Base-by-base conservation (phyloP, 2,329 filamentous ascomycete species). In the Cladosporium cucumerinum region DNA sequence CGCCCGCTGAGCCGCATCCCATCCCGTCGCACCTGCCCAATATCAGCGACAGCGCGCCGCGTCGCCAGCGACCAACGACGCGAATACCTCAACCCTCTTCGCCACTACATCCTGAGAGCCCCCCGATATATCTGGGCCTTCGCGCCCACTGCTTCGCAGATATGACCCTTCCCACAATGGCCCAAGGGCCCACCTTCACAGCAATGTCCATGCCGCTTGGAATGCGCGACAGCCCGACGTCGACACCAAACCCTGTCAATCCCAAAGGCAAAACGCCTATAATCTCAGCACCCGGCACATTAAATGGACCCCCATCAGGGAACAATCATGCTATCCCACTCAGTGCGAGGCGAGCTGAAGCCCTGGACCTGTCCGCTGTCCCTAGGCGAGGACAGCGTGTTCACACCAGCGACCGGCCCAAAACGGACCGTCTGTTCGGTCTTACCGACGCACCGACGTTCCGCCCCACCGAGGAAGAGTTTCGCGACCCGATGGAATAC, bases 401-500 rank as follows among this genome's bases (percentile, higher is more conserved):
- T 32, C 87, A 89, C 60, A 87, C 87, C 70, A 87, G 89, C 73
- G 92, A 96, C 75, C 85, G 88, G 6, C 83, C 85, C n/a, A 91
- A 92, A 77, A 88, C 89, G 75, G 87, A 86, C 71, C 87, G 95
- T 60, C 91, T 91, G 43, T 93, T 96, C 78, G 92, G 89, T 51
- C 84, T 99, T 49, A 86, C 90, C 69, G 94, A 98, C 75, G 94
- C 95, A 30, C 94, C 94, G 2, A 95, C 92, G 5, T 99, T 92
- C 77, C 85, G 88, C 69, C 95, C 95, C 34, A 97, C 92, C 0
- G 89, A 92, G 70, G 93, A 97, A 71, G 93, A 99, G 78, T 99
- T 95, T 84, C 92, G 89, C 73, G 93, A 99, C 72, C 95, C 95
- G 0, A 88, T 97, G 74, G 90, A 91, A 72, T 99, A 97, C 74